Conservation (phyloP, 2,329 filamentous ascomycete species). For the Cladosporium sp. region DNA sequence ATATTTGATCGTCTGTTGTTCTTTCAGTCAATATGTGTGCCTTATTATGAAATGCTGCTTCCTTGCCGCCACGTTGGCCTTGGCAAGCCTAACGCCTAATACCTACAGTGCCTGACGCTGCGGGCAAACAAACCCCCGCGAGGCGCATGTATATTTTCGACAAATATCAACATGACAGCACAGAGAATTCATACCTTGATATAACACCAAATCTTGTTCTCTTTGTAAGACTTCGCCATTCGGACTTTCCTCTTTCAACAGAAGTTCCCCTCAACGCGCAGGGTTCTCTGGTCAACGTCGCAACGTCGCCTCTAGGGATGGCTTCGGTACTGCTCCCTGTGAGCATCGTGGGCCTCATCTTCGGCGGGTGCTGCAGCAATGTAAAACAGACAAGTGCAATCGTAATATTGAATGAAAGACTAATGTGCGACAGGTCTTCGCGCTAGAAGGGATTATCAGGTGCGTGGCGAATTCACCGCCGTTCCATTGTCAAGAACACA, state of each 20-base stretch:
- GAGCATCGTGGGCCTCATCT: slow-evolving; percentile 77
- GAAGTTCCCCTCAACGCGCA: not conserved
- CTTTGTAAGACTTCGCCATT: not conserved
- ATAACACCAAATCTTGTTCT: too few species aligned
- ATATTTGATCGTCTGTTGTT: not conserved
- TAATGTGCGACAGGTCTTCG: slow-evolving; percentile 69
- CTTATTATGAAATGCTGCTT: not conserved
- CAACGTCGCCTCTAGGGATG: slow-evolving; percentile 7
- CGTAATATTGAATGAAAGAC: slow-evolving; percentile 20
- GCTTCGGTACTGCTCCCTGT: slow-evolving; percentile 21
- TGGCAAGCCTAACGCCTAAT: not conserved
- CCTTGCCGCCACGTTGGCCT: not conserved
- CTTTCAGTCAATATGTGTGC: not conserved
- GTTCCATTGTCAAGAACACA: not conserved
- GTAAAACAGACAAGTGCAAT: slow-evolving; percentile 52
- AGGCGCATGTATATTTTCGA: not conserved
- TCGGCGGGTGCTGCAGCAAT: slow-evolving; percentile 94
- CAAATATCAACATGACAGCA: not conserved
- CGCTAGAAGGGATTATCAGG: slow-evolving; percentile 92
- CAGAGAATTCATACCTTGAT: not conserved
- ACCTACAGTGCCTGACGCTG: not conserved
- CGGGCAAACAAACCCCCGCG: not conserved
- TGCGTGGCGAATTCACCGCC: slow-evolving; percentile 49
- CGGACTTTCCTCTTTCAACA: not conserved
- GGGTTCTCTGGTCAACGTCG: not conserved